A percentile compares a stretch with the other conserved stretches of the same genome.
These are phyloP conservation scores for Domatiomyces catenatus DNA, from an alignment of 2,329 filamentous ascomycete genomes.

Conservation along the genomic window DNA sequence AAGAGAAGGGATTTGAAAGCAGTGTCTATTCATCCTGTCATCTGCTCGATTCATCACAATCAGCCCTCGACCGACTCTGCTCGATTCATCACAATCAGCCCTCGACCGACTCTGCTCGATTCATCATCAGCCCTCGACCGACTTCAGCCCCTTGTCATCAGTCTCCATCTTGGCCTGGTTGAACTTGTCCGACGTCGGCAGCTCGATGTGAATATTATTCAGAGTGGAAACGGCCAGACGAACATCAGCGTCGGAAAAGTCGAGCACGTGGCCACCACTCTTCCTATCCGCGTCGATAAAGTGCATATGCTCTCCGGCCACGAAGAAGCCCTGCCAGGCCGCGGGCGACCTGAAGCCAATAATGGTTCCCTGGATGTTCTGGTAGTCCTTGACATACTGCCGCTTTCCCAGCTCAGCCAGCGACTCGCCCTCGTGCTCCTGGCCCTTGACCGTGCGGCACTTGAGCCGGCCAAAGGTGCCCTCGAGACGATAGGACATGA, in stretches of 20 bases:
- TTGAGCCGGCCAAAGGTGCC: conserved; percentile 18
- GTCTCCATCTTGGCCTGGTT: conserved; percentile 23
- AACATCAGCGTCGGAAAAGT: conserved; percentile 22
- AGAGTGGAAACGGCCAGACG: conserved; percentile 25
- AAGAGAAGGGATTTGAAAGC: conserved; percentile 1
- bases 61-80: not conserved
- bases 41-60: too few relatives aligned
- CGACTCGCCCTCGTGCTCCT: conserved; percentile 20
- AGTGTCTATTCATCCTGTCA: not conserved
- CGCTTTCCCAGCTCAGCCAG: conserved; percentile 25
- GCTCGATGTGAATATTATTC: conserved; percentile 25
- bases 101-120: too few relatives aligned
- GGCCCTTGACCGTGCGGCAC: conserved; percentile 19
- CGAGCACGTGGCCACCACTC: conserved; percentile 28
- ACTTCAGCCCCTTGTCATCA: conserved; percentile 22
- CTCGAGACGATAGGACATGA: conserved; percentile 19
- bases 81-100: not conserved
- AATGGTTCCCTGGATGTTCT: conserved; percentile 25
- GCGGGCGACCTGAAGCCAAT: conserved; percentile 29
- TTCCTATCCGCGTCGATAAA: conserved; percentile 25
- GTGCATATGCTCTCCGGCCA: conserved; percentile 30
- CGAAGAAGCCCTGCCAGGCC: conserved; percentile 27
- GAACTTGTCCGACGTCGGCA: conserved; percentile 26
- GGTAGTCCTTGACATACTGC: conserved; percentile 26
- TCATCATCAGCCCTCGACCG: conserved; percentile 24